Evolutionary conservation across 2,329 filamentous ascomycete genomes (phyloP).

Genomic region (Bipolaris gigantea): DNA sequence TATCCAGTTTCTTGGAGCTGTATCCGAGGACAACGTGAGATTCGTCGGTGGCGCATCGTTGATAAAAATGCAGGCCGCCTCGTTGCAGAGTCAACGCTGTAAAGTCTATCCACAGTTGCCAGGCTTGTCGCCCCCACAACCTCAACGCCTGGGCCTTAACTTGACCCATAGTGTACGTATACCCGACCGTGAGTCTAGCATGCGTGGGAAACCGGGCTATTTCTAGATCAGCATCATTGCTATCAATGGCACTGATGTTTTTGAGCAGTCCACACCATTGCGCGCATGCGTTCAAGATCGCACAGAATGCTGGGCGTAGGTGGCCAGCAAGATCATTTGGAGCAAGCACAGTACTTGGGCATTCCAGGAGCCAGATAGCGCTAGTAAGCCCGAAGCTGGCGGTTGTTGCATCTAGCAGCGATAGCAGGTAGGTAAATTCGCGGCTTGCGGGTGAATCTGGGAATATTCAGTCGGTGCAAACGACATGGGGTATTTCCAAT

Average conservation of each 20-base stretch:
- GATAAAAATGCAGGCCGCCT: constrained; percentile 4
- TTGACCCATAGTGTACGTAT: constrained; percentile 7
- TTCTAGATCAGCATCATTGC: background rate
- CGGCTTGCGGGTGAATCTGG: too few species aligned
- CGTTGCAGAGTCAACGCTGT: background rate
- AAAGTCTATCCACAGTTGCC: background rate
- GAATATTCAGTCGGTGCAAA: too few species aligned
- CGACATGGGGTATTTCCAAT: too few species aligned
- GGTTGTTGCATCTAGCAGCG: constrained; percentile 14
- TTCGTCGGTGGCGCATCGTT: background rate
- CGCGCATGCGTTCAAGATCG: constrained; percentile 4
- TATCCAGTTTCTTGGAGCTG: background rate
- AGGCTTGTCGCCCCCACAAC: constrained; percentile 5
- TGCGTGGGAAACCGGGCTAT: constrained; percentile 3
- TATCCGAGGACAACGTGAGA: background rate
- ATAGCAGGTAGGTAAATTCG: background rate
- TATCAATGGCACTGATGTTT: background rate
- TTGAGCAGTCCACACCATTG: constrained; percentile 10
- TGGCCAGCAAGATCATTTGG: background rate
- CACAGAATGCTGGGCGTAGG: constrained; percentile 6
- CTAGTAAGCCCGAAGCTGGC: constrained; percentile 9
- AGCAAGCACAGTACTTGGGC: background rate
- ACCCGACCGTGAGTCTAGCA: constrained; percentile 8
- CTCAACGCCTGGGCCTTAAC: constrained; percentile 4
- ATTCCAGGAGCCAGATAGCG: constrained; percentile 11